Conservation (phyloP, 805 yeast genomes). For the Yamadazyma endophytica region DNA sequence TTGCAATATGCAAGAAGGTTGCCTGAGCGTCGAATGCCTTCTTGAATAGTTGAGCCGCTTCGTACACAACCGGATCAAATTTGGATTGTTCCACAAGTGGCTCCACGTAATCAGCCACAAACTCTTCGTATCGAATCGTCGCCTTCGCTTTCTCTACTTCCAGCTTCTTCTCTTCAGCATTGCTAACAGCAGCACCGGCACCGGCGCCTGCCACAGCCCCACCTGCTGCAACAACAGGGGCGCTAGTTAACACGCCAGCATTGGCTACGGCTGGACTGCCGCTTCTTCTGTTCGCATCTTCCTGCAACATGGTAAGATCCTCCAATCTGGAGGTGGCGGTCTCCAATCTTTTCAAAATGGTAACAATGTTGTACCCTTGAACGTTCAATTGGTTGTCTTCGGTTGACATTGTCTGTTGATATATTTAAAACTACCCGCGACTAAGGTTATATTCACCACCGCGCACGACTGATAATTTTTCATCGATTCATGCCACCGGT, state of each 20-base stretch:
- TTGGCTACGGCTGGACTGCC: conserved; percentile 2
- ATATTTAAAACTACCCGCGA: not conserved
- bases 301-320: conserved; percentile 79
- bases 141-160: conserved; percentile 36
- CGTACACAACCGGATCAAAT: conserved; percentile 54
- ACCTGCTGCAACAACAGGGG: conserved; percentile 2
- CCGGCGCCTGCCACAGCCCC: conserved; percentile 3
- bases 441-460: no score
- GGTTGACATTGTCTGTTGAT: conserved; percentile 22
- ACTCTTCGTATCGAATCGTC: conserved; percentile 49
- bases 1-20: conserved; percentile 55
- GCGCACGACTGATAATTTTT: not conserved
- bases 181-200: not conserved
- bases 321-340: conserved; percentile 92
- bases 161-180: conserved; percentile 3
- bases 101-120: conserved; percentile 48
- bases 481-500: no score
- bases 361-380: conserved; percentile 84
- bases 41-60: conserved; percentile 47
- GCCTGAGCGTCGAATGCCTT: conserved; percentile 58
- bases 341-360: conserved; percentile 69
- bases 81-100: conserved; percentile 58
- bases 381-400: conserved; percentile 49
- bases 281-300: conserved; percentile 40
- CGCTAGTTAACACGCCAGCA: conserved; percentile 6